These are phyloP conservation scores for Isatis tinctoria DNA, from an alignment of 345 rosid species.

Conservation along the genomic window DNA sequence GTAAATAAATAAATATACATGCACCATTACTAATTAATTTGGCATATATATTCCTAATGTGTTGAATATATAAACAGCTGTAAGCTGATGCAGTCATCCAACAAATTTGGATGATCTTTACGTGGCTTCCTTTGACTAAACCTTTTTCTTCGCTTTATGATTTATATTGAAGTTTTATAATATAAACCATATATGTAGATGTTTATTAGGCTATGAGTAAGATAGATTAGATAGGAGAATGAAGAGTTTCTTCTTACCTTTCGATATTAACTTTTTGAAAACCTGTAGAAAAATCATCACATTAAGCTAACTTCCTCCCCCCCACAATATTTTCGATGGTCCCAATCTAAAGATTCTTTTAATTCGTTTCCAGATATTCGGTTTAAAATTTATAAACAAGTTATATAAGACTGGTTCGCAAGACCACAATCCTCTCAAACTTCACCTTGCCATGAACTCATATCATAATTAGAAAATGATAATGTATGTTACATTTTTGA, in stretches of 20 bases:
- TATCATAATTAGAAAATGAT: not conserved
- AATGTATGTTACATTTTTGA: not conserved
- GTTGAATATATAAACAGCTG: constrained; percentile 21
- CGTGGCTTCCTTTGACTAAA: constrained; percentile 25
- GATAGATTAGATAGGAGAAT: not conserved
- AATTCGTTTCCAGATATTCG: not conserved
- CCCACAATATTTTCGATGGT: not conserved
- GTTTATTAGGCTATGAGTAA: not conserved
- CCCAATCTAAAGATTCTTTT: not conserved
- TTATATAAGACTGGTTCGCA: not conserved
- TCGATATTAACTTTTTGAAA: not conserved
- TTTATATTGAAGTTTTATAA: not conserved
- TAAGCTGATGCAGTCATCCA: constrained; percentile 29
- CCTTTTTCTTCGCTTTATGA: not conserved
- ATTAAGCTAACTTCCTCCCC: not conserved
- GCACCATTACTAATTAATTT: not conserved
- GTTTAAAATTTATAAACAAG: not conserved
- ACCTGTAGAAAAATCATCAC: not conserved
- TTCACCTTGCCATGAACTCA: not conserved
- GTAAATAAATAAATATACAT: not conserved
- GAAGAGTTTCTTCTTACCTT: not conserved
- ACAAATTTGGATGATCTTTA: constrained; percentile 23
- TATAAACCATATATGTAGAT: not conserved
- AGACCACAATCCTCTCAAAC: too few species aligned
- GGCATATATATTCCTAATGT: not conserved